A percentile compares a stretch with the other conserved stretches of the same genome.
These are phyloP conservation scores for Tetrapisispora pingtungensis DNA, from an alignment of 805 yeast species.

Conservation along the genomic window DNA sequence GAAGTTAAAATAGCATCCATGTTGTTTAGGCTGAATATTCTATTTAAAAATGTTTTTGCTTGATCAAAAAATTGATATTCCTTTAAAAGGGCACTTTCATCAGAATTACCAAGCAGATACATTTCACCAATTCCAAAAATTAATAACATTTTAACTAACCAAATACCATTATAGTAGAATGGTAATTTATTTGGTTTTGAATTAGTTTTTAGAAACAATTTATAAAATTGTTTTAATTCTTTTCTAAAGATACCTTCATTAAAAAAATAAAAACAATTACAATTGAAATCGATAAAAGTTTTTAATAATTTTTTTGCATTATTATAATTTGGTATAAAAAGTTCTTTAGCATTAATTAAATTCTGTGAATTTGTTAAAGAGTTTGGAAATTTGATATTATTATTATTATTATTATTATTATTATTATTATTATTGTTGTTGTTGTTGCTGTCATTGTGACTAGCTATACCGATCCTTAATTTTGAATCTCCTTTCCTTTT, in stretches of 20 bases:
- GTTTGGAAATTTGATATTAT: neutral
- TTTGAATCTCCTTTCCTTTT: neutral
- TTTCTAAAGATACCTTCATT: slow-evolving; percentile 71
- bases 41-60: neutral
- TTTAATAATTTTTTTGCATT: slow-evolving; percentile 68
- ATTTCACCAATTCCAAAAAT: slow-evolving; percentile 76
- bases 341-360: neutral
- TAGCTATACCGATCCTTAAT: no score
- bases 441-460: no score
- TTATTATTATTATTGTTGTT: no score
- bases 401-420: no score
- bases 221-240: slow-evolving; percentile 50
- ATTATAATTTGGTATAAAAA: slow-evolving; percentile 54
- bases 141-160: slow-evolving; percentile 67
- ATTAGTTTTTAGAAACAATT: neutral
- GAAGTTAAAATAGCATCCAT: slow-evolving; percentile 2
- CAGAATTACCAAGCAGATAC: slow-evolving; percentile 35
- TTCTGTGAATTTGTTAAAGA: neutral
- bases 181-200: slow-evolving; percentile 27
- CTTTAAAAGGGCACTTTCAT: neutral
- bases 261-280: slow-evolving; percentile 76
- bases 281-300: slow-evolving; percentile 67
- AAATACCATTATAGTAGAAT: slow-evolving; percentile 56
- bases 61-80: slow-evolving; percentile 3
- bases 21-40: neutral